Percentiles rank a stretch among this genome's conserved stretches.
Evolutionary conservation across 768 basidiomycete species (phyloP).

Genomic region (Suillus brevipes): DNA sequence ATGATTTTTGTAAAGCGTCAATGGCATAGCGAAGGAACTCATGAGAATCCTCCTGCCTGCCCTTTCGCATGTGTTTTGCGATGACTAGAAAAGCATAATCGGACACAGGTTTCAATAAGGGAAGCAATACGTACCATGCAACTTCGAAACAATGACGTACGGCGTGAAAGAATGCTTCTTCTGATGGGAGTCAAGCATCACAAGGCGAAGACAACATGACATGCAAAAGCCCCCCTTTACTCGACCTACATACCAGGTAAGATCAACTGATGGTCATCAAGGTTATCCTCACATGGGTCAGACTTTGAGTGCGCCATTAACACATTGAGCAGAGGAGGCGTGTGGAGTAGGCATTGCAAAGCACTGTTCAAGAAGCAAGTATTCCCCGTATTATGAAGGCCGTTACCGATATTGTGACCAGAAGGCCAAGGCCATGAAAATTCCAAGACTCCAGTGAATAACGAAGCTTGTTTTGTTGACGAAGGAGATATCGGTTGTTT

Average conservation of each 20-base stretch:
- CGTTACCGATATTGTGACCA: constrained; percentile 49
- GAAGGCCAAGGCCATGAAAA: constrained; percentile 73
- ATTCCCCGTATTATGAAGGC: constrained; percentile 85
- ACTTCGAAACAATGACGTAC: constrained; percentile 57
- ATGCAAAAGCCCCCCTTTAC: constrained; percentile 68
- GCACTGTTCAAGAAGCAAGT: constrained; percentile 97
- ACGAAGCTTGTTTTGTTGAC: constrained; percentile 37
- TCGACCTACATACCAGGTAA: constrained; percentile 34
- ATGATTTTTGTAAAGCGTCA: constrained; percentile 86
- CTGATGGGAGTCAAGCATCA: constrained; percentile 55
- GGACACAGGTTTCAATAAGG: constrained; percentile 9
- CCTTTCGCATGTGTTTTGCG: constrained; percentile 85
- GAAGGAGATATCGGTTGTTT: constrained; percentile 28
- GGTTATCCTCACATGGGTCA: constrained; percentile 57
- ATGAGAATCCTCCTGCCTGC: constrained; percentile 97
- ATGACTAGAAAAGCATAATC: constrained; percentile 55
- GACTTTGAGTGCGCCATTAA: constrained; percentile 48
- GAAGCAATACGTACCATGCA: constrained; percentile 58
- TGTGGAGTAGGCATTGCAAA: constrained; percentile 90
- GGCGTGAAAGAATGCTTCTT: constrained; percentile 59
- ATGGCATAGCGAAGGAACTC: constrained; percentile 95
- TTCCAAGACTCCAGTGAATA: constrained; percentile 59
- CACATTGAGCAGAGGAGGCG: constrained; percentile 77
- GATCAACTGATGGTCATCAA: constrained; percentile 6
- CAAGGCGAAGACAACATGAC: constrained; percentile 64